Percentiles rank a stretch among this genome's conserved stretches.
Conservation (phyloP, 148 eudicot species). For the Hydrangea macrophylla region DNA sequence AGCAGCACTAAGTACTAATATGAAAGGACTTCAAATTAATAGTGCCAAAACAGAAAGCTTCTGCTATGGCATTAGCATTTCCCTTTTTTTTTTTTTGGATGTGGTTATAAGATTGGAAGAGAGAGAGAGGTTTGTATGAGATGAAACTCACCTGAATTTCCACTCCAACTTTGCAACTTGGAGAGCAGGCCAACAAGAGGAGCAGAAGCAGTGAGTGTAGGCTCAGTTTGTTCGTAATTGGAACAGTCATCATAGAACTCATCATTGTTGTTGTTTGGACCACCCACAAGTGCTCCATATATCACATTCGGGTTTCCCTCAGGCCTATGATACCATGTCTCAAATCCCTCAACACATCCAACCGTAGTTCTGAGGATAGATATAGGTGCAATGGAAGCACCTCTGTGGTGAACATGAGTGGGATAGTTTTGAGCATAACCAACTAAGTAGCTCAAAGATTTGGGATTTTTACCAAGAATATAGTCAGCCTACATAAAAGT, state of each 20-base stretch:
- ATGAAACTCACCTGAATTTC: constrained; percentile 29
- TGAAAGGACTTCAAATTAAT: no score
- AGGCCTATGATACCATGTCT: constrained; percentile 61
- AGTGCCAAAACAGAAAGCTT: no score
- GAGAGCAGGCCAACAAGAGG: constrained; percentile 82
- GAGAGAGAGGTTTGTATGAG: no score
- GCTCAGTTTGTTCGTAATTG: constrained; percentile 78
- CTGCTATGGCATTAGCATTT: no score
- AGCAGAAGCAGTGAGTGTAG: constrained; percentile 66
- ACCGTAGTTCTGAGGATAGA: constrained; percentile 32
- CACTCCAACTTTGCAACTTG: constrained; percentile 37
- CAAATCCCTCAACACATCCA: constrained; percentile 74
- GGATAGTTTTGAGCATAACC: constrained; percentile 76
- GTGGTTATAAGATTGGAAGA: no score
- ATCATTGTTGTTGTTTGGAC: constrained; percentile 56
- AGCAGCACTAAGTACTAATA: no score
- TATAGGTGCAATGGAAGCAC: constrained; percentile 63
- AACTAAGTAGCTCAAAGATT: constrained; percentile 74
- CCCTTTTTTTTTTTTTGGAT: no score
- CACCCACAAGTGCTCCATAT: constrained; percentile 76
- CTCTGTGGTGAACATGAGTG: constrained; percentile 75
- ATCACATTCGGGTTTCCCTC: constrained; percentile 60
- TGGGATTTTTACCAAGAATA: constrained; percentile 82
- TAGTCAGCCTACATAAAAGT: constrained; percentile 86
- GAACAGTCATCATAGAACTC: constrained; percentile 53